phyloP scores from a whole-genome alignment of 192 early-diverging fungal genomes.

The Coemansia sp. region DNA sequence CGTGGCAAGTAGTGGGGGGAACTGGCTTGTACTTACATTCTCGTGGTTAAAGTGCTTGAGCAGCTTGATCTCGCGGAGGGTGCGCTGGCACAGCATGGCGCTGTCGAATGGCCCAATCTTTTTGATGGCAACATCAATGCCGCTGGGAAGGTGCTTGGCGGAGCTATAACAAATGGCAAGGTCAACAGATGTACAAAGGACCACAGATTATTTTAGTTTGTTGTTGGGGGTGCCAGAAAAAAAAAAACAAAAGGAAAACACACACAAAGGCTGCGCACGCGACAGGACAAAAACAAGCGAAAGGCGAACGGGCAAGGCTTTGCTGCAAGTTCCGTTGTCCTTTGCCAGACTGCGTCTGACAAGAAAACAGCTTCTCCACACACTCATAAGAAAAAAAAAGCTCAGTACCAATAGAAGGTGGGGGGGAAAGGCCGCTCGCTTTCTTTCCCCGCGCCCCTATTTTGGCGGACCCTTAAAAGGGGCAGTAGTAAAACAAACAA shows the following conservation, averaged over 20 bases:
- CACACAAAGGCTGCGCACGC: not conserved
- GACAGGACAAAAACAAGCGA: not conserved
- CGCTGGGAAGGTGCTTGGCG: slow-evolving; percentile 77
- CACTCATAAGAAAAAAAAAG: not conserved
- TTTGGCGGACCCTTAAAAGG: slow-evolving; percentile 2
- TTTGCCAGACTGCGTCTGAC: no score
- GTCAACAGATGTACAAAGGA: not conserved
- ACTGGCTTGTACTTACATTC: slow-evolving; percentile 56
- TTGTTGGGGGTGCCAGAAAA: not conserved
- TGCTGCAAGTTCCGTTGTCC: no score
- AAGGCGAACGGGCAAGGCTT: no score
- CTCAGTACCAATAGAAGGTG: no score
- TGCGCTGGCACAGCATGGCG: slow-evolving; percentile 80
- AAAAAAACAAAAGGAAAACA: not conserved
- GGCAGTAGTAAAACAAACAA: not conserved
- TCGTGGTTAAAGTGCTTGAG: slow-evolving; percentile 84
- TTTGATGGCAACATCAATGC: slow-evolving; percentile 89
- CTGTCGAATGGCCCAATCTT: slow-evolving; percentile 83
- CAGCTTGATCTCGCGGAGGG: slow-evolving; percentile 80
- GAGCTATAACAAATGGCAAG: slow-evolving; percentile 55
- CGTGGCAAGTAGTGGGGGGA: not conserved
- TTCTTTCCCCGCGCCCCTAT: not conserved
- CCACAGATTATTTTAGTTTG: not conserved
- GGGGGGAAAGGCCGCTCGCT: not conserved
- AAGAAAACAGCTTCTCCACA: no score